Evolutionary conservation across 768 basidiomycete species (phyloP).

Genomic region (Psilocybe cyanescens): DNA sequence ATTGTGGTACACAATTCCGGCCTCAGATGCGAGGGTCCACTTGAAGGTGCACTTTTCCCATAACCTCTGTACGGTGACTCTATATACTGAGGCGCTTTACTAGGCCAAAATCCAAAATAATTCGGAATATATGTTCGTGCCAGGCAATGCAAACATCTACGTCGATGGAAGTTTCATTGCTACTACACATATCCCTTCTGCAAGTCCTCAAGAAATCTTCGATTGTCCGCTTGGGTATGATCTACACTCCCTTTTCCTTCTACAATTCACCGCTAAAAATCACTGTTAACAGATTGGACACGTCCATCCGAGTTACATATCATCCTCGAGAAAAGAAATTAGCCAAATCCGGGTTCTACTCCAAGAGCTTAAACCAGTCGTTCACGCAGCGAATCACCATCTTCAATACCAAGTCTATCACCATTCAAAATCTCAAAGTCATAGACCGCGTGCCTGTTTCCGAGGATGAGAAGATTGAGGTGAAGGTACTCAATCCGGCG

Average conservation of each 20-base stretch:
- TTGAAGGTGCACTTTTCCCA: conserved; percentile 27
- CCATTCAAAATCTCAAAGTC: conserved; percentile 30
- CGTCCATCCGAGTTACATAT: conserved; percentile 41
- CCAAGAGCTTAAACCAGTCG: conserved; percentile 30
- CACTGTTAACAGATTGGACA: conserved; percentile 34
- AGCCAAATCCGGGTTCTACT: conserved; percentile 36
- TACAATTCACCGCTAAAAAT: background rate
- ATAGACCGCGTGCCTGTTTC: conserved; percentile 41
- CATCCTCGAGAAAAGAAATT: conserved; percentile 37
- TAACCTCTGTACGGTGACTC: background rate
- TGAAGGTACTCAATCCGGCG: conserved; percentile 41
- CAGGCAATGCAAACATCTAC: conserved; percentile 39
- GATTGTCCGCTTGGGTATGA: conserved; percentile 15
- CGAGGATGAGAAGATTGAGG: conserved; percentile 40
- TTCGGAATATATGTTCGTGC: conserved; percentile 40
- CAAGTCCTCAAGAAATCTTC: conserved; percentile 43
- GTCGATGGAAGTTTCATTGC: conserved; percentile 47
- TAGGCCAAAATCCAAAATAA: conserved; percentile 43
- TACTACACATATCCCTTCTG: conserved; percentile 33
- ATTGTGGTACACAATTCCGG: conserved; percentile 41
- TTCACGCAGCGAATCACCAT: conserved; percentile 41
- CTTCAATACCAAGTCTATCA: conserved; percentile 36
- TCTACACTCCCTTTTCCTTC: conserved; percentile 16
- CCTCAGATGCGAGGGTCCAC: conserved; percentile 34
- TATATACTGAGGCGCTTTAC: background rate